phyloP scores from a whole-genome alignment of 1,139 yeast species.

The Williopsis jadinii region DNA sequence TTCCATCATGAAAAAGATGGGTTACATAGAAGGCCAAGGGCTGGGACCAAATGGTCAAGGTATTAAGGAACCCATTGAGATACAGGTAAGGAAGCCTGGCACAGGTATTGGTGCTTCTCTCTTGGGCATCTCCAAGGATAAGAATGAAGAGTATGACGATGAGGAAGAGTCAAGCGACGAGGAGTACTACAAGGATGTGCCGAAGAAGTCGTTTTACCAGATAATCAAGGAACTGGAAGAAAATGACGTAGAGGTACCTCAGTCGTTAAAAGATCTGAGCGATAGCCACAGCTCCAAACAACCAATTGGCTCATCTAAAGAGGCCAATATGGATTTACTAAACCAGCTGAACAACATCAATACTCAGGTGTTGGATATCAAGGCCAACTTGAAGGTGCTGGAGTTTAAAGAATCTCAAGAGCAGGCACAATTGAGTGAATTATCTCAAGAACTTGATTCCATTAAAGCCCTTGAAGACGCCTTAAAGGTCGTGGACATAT shows the following conservation, averaged over 20 bases:
- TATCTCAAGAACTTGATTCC: background rate
- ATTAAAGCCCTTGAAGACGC: background rate
- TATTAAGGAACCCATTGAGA: slow-evolving; percentile 70
- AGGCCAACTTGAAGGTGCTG: slow-evolving; percentile 7
- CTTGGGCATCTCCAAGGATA: slow-evolving; percentile 23
- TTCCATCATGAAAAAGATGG: slow-evolving; percentile 72
- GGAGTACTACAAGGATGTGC: slow-evolving; percentile 20
- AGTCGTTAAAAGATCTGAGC: slow-evolving; percentile 13
- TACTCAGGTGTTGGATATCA: slow-evolving; percentile 12
- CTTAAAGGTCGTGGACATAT: background rate
- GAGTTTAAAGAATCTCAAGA: slow-evolving; percentile 7
- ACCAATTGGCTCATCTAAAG: slow-evolving; percentile 14
- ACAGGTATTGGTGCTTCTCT: slow-evolving; percentile 65
- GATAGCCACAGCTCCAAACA: slow-evolving; percentile 12
- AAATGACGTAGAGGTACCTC: slow-evolving; percentile 32
- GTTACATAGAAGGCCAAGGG: slow-evolving; percentile 78
- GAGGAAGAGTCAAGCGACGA: slow-evolving; percentile 17
- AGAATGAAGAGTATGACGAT: slow-evolving; percentile 7
- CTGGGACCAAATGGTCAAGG: slow-evolving; percentile 70
- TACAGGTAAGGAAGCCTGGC: slow-evolving; percentile 57
- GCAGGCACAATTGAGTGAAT: background rate
- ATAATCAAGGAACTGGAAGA: slow-evolving; percentile 33
- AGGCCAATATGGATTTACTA: slow-evolving; percentile 12
- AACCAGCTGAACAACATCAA: slow-evolving; percentile 20
- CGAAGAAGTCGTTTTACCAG: slow-evolving; percentile 25